Conservation (phyloP, 768 basidiomycete genomes). For the Dendrothele bispora region DNA sequence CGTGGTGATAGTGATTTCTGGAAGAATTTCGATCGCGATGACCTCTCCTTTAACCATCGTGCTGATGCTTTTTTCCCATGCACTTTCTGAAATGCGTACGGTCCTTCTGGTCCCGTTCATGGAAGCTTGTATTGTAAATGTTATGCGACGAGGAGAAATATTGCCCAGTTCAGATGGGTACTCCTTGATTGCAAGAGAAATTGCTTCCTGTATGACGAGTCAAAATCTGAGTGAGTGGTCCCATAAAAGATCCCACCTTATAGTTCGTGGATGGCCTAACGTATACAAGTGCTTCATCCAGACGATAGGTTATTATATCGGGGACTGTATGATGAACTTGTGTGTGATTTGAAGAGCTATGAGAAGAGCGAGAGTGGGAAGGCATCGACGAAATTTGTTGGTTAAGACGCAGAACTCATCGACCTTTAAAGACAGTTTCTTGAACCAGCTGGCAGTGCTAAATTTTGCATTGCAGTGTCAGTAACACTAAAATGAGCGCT, state of each 20-base stretch:
- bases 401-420: too few relatives aligned
- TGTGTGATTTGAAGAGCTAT: too few relatives aligned
- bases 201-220: conserved; percentile 56
- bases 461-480: too few relatives aligned
- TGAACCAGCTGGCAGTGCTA: too few relatives aligned
- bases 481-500: too few relatives aligned
- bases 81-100: conserved; percentile 53
- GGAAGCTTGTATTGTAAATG: conserved; percentile 39
- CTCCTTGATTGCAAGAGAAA: conserved; percentile 49
- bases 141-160: conserved; percentile 39
- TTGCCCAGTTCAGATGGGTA: conserved; percentile 45
- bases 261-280: conserved; percentile 45
- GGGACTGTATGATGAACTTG: too few relatives aligned
- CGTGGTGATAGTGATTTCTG: too few relatives aligned
- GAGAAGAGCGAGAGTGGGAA: too few relatives aligned
- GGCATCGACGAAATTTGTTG: too few relatives aligned
- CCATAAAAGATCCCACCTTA: too few relatives aligned
- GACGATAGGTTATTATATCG: conserved; percentile 54
- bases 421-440: too few relatives aligned
- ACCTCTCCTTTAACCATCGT: conserved; percentile 46
- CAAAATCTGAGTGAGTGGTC: too few relatives aligned
- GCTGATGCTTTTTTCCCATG: conserved; percentile 44
- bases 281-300: conserved; percentile 44
- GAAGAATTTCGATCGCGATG: conserved; percentile 42
- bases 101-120: conserved; percentile 29